phyloP scores from a whole-genome alignment of 1,284 basidiomycete genomes.

The Porogramme epimiltina region DNA sequence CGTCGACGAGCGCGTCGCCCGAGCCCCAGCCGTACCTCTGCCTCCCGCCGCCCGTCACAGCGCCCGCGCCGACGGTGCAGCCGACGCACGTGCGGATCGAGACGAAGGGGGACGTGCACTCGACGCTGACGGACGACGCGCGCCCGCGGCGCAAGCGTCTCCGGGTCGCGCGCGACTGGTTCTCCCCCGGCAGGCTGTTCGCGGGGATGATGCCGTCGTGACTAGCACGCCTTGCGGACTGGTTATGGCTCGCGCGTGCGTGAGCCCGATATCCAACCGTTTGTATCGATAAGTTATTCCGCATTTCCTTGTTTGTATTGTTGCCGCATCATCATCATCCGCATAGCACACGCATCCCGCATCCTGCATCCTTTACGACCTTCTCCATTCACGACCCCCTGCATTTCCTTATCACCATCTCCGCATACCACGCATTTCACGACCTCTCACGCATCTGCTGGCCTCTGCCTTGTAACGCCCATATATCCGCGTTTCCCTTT shows the following conservation, averaged over 20 bases:
- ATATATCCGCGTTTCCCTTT: background rate
- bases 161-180: conserved; percentile 58
- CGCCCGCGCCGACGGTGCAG: conserved; percentile 5
- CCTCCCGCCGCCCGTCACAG: conserved; percentile 15
- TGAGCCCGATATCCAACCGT: conserved; percentile 2
- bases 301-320: conserved; percentile 18
- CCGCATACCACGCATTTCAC: conserved; percentile 11
- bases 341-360: conserved; percentile 15
- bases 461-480: background rate
- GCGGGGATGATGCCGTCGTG: conserved; percentile 42
- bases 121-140: conserved; percentile 29
- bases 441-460: background rate
- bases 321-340: conserved; percentile 12
- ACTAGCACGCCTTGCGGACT: conserved; percentile 8
- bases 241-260: conserved; percentile 4
- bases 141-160: conserved; percentile 43
- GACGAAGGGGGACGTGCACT: conserved; percentile 23
- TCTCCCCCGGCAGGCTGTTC: conserved; percentile 57
- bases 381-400: background rate
- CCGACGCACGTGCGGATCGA: conserved; percentile 14
- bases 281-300: conserved; percentile 18
- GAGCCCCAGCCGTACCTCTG: conserved; percentile 28
- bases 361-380: conserved; percentile 18
- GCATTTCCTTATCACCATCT: conserved; percentile 10
- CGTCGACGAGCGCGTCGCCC: conserved; percentile 29